Evolutionary conservation across 306 rosid genomes (phyloP), one percentile per base, ranked within the genome.

Genomic region (Lupinus albus): DNA sequence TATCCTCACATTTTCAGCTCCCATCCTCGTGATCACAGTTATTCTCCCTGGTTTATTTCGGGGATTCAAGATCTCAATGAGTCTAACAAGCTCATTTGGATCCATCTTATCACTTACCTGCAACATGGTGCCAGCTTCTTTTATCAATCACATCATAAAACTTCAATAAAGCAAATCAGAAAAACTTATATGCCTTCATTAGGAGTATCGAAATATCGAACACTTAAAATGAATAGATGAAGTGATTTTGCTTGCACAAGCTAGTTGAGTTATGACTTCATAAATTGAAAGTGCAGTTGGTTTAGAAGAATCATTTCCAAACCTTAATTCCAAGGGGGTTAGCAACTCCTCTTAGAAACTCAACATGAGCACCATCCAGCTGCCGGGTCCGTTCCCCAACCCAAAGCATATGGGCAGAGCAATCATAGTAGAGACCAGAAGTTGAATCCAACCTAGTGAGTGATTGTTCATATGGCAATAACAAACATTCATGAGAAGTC

Each of bases 301-400:
- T 38, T 38, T n/a, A 39, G 38, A 32, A 8, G 13, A 11, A 42
- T 54, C 11, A 35, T 64, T 28, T 45, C 6, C 66, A 68, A 76
- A 87, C 96, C 93, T 89, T 89, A 36, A 89, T 87, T 67, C 96
- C 96, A 0, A 89, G 75, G 63, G 95, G 96, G 79, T 89, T 89
- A 10, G 95, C 95, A 64, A 89, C 77, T 21, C 96, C 96, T 79
- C 89, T 83, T 35, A 89, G 78, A 69, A 89, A 89, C 77, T 89
- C 96, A 61, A 89, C 80, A 79, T 89, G 96, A 18, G 96, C 91
- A 14, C 95, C 96, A 65, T 89, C 96, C 11, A 89, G 89, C 77
- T 87, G 96, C 80, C 95, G 80, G 65, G 95, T 89, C 25, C 96
- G 75, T 58, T 89, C 96, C 14, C 96, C 96, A n/a, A 60, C 95